A percentile compares a stretch with the other conserved stretches of the same genome.
These are phyloP conservation scores for Colletotrichum sp. DNA, from an alignment of 2,329 filamentous ascomycete species.

Conservation along the genomic window DNA sequence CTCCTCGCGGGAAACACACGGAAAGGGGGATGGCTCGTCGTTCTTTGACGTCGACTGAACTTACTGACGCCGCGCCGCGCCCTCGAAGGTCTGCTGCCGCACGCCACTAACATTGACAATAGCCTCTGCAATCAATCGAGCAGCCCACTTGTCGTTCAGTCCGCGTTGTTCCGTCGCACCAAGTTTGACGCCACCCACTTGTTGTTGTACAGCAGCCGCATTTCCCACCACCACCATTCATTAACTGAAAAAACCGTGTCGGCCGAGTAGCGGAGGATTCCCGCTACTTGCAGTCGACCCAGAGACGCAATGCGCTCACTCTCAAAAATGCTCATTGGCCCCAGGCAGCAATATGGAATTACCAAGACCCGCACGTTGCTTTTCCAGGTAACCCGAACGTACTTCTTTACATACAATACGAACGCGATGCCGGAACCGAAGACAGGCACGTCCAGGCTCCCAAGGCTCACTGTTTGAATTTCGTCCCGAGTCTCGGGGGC, in stretches of 20 bases:
- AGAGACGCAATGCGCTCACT: neutral
- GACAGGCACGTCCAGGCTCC: neutral
- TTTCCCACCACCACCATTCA: neutral
- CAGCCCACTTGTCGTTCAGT: neutral
- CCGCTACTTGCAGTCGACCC: neutral
- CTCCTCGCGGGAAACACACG: neutral
- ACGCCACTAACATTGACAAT: neutral
- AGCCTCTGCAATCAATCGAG: neutral
- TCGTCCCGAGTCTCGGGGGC: neutral
- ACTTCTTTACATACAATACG: neutral
- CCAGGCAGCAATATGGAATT: neutral
- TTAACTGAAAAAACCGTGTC: neutral
- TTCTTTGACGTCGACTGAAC: neutral
- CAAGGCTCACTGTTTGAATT: neutral
- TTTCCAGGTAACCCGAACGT: neutral
- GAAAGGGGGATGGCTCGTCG: neutral
- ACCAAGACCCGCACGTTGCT: neutral
- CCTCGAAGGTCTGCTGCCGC: neutral
- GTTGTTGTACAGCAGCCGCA: neutral
- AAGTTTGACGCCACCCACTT: neutral
- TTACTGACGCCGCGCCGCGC: neutral
- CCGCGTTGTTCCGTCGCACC: neutral
- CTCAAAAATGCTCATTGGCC: neutral
- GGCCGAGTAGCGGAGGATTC: constrained; percentile 13
- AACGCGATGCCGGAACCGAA: constrained; percentile 13